Percentiles rank a stretch among this genome's conserved stretches.
phyloP scores from a whole-genome alignment of 495 filamentous ascomycete genomes.

The Polyplosphaeria fusca region DNA sequence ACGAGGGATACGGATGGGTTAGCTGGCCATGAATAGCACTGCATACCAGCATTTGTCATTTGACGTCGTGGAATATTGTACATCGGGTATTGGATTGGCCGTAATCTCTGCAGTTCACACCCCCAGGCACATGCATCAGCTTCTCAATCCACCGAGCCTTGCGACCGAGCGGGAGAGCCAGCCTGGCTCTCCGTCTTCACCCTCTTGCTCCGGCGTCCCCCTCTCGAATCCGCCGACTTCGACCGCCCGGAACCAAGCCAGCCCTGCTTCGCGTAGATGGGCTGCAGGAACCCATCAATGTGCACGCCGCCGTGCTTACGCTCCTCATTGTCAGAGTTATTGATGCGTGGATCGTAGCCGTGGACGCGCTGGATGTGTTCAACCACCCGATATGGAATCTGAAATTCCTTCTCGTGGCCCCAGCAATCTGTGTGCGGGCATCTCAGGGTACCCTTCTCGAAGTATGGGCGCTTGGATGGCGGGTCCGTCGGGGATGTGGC shows the following conservation, averaged over 20 bases:
- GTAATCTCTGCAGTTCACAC: too few relatives aligned
- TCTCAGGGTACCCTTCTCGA: constrained; percentile 5
- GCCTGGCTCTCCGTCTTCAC: background rate
- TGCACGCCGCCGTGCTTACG: constrained; percentile 35
- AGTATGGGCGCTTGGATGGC: constrained; percentile 16
- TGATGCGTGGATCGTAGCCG: constrained; percentile 28
- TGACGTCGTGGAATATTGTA: too few relatives aligned
- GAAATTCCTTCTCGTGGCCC: constrained; percentile 23
- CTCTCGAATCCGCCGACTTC: constrained; percentile 3
- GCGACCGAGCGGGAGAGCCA: background rate
- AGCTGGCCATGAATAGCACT: too few relatives aligned
- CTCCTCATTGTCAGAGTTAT: constrained; percentile 23
- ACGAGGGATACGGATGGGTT: too few relatives aligned
- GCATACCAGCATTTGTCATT: too few relatives aligned
- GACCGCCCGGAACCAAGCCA: constrained; percentile 33
- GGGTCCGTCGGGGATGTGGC: background rate
- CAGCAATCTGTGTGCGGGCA: constrained; percentile 29
- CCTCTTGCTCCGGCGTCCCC: background rate
- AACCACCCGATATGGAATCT: constrained; percentile 14
- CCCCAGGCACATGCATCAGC: too few relatives aligned
- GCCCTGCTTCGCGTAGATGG: constrained; percentile 33
- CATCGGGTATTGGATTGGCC: too few relatives aligned
- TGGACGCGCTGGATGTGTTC: constrained; percentile 26
- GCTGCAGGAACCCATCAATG: constrained; percentile 40
- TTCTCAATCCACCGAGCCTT: too few relatives aligned